Evolutionary conservation across 805 yeast species (phyloP).

Genomic region (Saccharomycopsis sp.): DNA sequence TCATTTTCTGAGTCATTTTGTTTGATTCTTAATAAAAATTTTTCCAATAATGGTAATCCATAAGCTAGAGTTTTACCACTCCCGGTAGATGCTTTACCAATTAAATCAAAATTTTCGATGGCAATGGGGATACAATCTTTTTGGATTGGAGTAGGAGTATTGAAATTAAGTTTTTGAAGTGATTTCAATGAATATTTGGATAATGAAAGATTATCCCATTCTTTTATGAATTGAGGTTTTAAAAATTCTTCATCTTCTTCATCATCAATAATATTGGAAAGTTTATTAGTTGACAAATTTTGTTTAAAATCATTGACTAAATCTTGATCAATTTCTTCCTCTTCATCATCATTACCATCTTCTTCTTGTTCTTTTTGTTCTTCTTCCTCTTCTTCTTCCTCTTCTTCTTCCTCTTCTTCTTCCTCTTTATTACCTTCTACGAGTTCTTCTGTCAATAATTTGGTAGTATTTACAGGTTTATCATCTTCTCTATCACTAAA

Average conservation of each 20-base stretch:
- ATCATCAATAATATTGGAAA: constrained; percentile 16
- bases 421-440: constrained; percentile 16
- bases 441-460: too few relatives aligned
- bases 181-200: constrained; percentile 54
- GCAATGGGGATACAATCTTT: constrained; percentile 64
- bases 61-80: constrained; percentile 96
- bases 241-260: constrained; percentile 4
- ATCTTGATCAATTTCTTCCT: constrained; percentile 18
- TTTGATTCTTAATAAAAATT: constrained; percentile 29
- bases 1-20: constrained; percentile 18
- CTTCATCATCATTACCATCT: constrained; percentile 13
- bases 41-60: constrained; percentile 84
- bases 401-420: constrained; percentile 20
- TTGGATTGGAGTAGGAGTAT: constrained; percentile 79
- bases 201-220: constrained; percentile 42
- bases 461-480: too few relatives aligned
- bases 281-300: constrained; percentile 22
- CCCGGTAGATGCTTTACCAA: constrained; percentile 97
- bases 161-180: constrained; percentile 45
- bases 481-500: too few relatives aligned
- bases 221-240: constrained; percentile 40
- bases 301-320: constrained; percentile 26
- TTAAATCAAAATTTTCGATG: constrained; percentile 63
- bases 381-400: constrained; percentile 20
- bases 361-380: constrained; percentile 21